Percentiles rank a stretch among this genome's conserved stretches.
Conservation (phyloP, 2,329 filamentous ascomycete genomes). For the Hypoxylon sp. region DNA sequence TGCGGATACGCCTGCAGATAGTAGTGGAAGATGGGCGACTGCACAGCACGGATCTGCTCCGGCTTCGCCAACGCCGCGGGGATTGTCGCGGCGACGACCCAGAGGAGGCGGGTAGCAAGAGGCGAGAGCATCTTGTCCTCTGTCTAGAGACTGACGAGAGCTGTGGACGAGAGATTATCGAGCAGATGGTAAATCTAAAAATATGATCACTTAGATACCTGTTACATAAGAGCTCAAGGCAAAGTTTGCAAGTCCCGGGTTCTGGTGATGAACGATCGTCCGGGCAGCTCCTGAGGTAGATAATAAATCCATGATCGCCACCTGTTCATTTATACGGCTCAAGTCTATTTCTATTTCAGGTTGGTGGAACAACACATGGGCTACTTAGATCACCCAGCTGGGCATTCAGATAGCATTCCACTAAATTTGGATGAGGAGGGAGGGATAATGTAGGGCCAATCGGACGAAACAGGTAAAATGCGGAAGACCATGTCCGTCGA, state of each 20-base stretch:
- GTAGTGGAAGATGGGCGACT: constrained; percentile 64
- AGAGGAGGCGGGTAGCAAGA: constrained; percentile 19
- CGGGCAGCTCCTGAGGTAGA: constrained; percentile 13
- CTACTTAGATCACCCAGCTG: constrained; percentile 7
- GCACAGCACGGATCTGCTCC: constrained; percentile 63
- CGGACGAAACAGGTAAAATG: constrained; percentile 43
- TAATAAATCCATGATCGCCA: constrained; percentile 9
- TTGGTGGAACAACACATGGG: constrained; percentile 20
- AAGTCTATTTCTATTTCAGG: constrained; percentile 9
- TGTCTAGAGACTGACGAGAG: not conserved
- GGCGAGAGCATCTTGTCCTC: constrained; percentile 40
- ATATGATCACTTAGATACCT: constrained; percentile 10
- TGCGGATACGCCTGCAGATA: constrained; percentile 63
- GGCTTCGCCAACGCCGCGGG: constrained; percentile 54
- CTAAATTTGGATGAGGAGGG: constrained; percentile 22
- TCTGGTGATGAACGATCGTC: constrained; percentile 25
- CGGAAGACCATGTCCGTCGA: constrained; percentile 44
- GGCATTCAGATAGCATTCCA: constrained; percentile 3
- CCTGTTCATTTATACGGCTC: constrained; percentile 29
- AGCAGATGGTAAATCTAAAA: not conserved
- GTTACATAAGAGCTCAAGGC: constrained; percentile 18
- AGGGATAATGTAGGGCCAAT: constrained; percentile 19
- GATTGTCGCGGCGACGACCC: constrained; percentile 28
- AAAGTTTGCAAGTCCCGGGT: constrained; percentile 6
- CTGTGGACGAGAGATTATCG: not conserved